phyloP scores from a whole-genome alignment of 2,329 filamentous ascomycete species.

The Botrytis sinoallii region DNA sequence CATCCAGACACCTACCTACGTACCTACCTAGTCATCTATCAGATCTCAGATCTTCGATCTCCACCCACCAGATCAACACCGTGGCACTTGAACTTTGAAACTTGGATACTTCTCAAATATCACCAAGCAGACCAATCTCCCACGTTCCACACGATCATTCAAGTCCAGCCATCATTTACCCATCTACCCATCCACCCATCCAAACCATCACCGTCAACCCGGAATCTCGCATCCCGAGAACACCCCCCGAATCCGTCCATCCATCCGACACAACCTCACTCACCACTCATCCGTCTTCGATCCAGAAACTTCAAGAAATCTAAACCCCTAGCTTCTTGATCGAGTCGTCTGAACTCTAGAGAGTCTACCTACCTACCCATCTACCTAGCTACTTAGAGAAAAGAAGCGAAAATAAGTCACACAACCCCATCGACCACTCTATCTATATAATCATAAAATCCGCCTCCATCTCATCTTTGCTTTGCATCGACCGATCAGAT shows the following conservation, averaged over 20 bases:
- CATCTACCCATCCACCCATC: not conserved
- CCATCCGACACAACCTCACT: too few relatives aligned
- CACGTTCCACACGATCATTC: not conserved
- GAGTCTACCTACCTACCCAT: not conserved
- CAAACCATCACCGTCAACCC: not conserved
- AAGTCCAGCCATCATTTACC: not conserved
- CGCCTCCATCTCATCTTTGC: not conserved
- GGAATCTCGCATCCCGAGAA: not conserved
- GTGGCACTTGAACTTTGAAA: not conserved
- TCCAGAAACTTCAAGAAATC: not conserved
- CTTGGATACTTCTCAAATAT: not conserved
- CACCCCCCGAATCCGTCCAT: not conserved
- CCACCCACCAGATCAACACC: not conserved
- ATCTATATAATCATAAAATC: not conserved
- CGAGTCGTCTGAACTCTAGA: not conserved
- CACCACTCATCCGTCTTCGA: not conserved
- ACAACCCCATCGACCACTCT: too few relatives aligned
- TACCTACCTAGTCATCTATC: not conserved
- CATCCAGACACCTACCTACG: not conserved
- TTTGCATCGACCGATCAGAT: not conserved
- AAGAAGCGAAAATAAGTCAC: too few relatives aligned
- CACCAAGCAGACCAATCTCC: not conserved
- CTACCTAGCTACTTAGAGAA: too few relatives aligned
- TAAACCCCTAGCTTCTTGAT: not conserved
- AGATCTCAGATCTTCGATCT: not conserved